These are phyloP conservation scores for Fusarium sp. DNA, from an alignment of 2,329 filamentous ascomycete species.

Conservation along the genomic window DNA sequence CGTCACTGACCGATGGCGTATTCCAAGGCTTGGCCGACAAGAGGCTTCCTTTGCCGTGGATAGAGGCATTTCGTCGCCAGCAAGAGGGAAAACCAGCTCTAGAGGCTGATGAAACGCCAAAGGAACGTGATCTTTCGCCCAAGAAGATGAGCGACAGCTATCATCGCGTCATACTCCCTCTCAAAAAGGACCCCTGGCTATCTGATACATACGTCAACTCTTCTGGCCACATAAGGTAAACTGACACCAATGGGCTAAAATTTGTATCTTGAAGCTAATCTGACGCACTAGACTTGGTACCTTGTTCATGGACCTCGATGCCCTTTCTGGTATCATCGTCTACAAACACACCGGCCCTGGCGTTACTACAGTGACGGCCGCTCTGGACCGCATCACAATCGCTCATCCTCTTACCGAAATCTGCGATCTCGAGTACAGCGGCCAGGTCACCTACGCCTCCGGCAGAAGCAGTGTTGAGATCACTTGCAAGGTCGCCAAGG, in stretches of 20 bases:
- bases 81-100: constrained; percentile 32
- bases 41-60: constrained; percentile 45
- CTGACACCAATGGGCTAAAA: too few species aligned
- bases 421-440: constrained; percentile 79
- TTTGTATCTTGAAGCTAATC: background rate
- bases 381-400: constrained; percentile 64
- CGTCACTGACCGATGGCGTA: constrained; percentile 45
- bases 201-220: constrained; percentile 82
- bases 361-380: constrained; percentile 62
- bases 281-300: constrained; percentile 64
- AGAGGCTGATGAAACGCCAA: constrained; percentile 7
- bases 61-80: constrained; percentile 43
- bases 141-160: constrained; percentile 50
- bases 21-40: constrained; percentile 44
- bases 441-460: constrained; percentile 72
- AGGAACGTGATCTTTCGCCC: constrained; percentile 44
- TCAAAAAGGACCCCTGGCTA: constrained; percentile 80
- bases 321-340: constrained; percentile 78
- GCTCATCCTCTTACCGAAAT: constrained; percentile 79
- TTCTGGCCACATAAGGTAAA: constrained; percentile 73
- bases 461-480: constrained; percentile 79
- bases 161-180: constrained; percentile 61
- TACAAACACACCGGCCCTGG: constrained; percentile 73
- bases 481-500: constrained; percentile 77
- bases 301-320: constrained; percentile 83